Evolutionary conservation across 176 grass and related monocot genomes (phyloP).

Genomic region (bread wheat (Triticum aestivum)): DNA sequence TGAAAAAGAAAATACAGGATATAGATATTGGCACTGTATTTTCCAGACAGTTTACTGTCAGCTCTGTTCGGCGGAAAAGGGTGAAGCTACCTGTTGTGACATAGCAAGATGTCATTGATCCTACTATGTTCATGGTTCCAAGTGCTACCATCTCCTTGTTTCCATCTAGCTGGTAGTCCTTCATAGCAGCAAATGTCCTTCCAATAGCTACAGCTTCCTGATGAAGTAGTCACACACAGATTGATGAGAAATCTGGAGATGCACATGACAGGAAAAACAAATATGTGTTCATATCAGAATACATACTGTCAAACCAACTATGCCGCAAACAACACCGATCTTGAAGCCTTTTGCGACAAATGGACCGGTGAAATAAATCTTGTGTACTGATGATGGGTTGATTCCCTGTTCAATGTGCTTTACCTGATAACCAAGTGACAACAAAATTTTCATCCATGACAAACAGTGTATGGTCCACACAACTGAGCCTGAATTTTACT

Average conservation of each 20-base stretch:
- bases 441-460: slow-evolving; percentile 13
- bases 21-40: slow-evolving; percentile 18
- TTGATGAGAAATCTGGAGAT: neutral
- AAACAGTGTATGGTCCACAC: neutral
- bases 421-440: slow-evolving; percentile 50
- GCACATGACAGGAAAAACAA: neutral
- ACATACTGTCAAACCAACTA: slow-evolving; percentile 86
- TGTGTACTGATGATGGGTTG: slow-evolving; percentile 78
- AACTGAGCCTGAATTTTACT: neutral
- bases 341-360: slow-evolving; percentile 84
- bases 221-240: slow-evolving; percentile 8
- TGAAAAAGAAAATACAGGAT: slow-evolving; percentile 26
- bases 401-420: slow-evolving; percentile 70
- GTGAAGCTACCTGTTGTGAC: slow-evolving; percentile 64
- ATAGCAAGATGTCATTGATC: slow-evolving; percentile 97
- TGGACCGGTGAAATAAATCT: slow-evolving; percentile 76
- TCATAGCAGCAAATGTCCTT: slow-evolving; percentile 95
- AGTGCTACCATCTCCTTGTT: slow-evolving; percentile 99
- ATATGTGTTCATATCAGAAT: neutral
- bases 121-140: slow-evolving; percentile 90
- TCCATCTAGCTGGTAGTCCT: slow-evolving; percentile 90
- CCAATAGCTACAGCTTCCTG: slow-evolving; percentile 97
- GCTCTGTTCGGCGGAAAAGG: neutral
- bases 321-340: slow-evolving; percentile 64
- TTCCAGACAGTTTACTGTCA: neutral